Conservation (phyloP, 2,329 filamentous ascomycete species). For the Fusarium falciforme region DNA sequence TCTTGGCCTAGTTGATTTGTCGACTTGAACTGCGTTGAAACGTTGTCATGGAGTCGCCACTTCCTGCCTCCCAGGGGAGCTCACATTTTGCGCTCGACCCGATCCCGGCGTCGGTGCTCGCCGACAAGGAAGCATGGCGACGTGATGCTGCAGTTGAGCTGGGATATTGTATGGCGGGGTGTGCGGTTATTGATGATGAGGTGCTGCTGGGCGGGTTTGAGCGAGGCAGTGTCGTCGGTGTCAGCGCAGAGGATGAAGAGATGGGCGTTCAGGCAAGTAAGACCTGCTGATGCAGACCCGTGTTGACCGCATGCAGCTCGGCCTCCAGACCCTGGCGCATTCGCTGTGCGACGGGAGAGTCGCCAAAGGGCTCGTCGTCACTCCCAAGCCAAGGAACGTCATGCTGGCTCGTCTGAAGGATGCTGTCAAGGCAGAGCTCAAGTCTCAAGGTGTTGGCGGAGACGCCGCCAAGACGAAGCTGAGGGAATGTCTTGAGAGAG, state of each 20-base stretch:
- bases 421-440: slow-evolving; percentile 53
- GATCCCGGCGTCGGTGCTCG: slow-evolving; percentile 57
- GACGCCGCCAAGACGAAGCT: slow-evolving; percentile 40
- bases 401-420: slow-evolving; percentile 57
- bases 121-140: slow-evolving; percentile 52
- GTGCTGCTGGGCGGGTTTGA: slow-evolving; percentile 62
- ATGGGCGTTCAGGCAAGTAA: slow-evolving; percentile 58
- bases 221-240: slow-evolving; percentile 63
- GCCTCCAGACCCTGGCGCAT: slow-evolving; percentile 59
- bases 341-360: slow-evolving; percentile 47
- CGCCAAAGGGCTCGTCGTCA: slow-evolving; percentile 58
- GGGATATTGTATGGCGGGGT: slow-evolving; percentile 56
- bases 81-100: slow-evolving; percentile 59
- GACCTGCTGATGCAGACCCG: slow-evolving; percentile 7
- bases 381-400: slow-evolving; percentile 56
- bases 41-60: slow-evolving; percentile 3
- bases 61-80: slow-evolving; percentile 55
- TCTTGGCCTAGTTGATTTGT: not conserved
- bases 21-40: not conserved
- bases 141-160: slow-evolving; percentile 45
- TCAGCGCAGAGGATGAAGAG: slow-evolving; percentile 65
- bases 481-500: slow-evolving; percentile 57
- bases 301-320: slow-evolving; percentile 49
- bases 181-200: slow-evolving; percentile 60
- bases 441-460: slow-evolving; percentile 17